Base-by-base conservation (phyloP, 2,329 filamentous ascomycete genomes). In the Calonectria leucothoes region DNA sequence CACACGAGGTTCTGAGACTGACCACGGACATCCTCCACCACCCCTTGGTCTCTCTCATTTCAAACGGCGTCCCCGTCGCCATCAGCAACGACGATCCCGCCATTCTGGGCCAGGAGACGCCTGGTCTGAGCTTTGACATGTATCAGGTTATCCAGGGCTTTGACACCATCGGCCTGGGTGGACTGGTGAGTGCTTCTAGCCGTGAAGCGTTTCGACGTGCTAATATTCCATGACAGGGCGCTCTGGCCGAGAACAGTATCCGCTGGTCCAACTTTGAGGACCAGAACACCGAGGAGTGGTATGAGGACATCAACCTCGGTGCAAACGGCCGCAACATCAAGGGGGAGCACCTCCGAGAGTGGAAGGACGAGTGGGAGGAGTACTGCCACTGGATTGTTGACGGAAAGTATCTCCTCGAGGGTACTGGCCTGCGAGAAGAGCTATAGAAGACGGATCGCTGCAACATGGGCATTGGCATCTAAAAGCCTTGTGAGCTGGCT, bases 131-230 rank as follows among this genome's bases (percentile, higher is more conserved):
- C 17, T 91, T 93, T 79, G 92, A 94, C 80, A 93, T 93, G 81
- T 94, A 91, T 90, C 91, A 93, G 79, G 88, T 90, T 4, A 83
- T 94, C 49, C 92, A 93, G 81, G 92, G 90, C 0, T 92, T 92
- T 85, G 89, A 93, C 72, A 93, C 93, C 76, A 87, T 94, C 31
- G 92, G 92, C 2, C 83, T 94, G 11, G 52, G 29, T 20, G 61
- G 61, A 31, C n/a, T 65, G 61, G 61, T 65, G 33, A 23, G 61
- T 35, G 3, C 31, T 15, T 27, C 15, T 31, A 14, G 2, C n/a
- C 6, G 4, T 8, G 6, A 10, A n/a, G 6, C 7, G 10, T 11
- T 35, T 3, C 7, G 8, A n/a, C 3, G 6, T 27, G 57, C 31
- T 15, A 14, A 17, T 11, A 20, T 42, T 39, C 2, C 6, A 15